phyloP scores from a whole-genome alignment of 768 basidiomycete genomes.

The Saitozyma podzolica region DNA sequence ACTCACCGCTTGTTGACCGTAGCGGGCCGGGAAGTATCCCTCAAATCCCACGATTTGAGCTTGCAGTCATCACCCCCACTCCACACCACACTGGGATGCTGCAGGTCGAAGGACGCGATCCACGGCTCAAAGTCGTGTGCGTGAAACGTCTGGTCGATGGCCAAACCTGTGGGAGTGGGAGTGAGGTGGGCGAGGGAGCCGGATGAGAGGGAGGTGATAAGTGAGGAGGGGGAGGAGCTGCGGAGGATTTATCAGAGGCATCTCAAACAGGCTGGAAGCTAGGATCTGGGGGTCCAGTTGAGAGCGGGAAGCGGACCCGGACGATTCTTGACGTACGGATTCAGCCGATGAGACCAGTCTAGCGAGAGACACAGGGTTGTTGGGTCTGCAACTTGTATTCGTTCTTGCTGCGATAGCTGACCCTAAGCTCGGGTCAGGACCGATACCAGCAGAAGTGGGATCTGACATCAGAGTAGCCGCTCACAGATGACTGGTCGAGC shows the following conservation, averaged over 20 bases:
- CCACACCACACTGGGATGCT: slow-evolving; percentile 75
- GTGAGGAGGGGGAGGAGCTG: slow-evolving; percentile 9
- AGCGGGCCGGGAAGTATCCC: slow-evolving; percentile 65
- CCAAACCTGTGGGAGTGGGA: slow-evolving; percentile 54
- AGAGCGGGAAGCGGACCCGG: background rate
- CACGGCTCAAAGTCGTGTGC: slow-evolving; percentile 95
- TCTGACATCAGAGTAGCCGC: slow-evolving; percentile 3
- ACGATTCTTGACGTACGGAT: slow-evolving; percentile 15
- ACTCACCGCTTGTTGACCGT: slow-evolving; percentile 64
- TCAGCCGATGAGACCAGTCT: slow-evolving; percentile 80
- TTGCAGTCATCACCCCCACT: slow-evolving; percentile 92
- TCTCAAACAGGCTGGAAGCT: no score
- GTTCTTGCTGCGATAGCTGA: slow-evolving; percentile 37
- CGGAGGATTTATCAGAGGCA: no score
- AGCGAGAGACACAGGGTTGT: slow-evolving; percentile 80
- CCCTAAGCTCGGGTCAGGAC: slow-evolving; percentile 11
- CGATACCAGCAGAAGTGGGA: background rate
- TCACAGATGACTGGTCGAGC: slow-evolving; percentile 60
- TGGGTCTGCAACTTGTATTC: slow-evolving; percentile 53
- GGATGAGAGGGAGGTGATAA: slow-evolving; percentile 80
- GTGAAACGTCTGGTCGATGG: slow-evolving; percentile 65
- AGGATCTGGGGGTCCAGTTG: background rate
- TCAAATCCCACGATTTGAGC: slow-evolving; percentile 87
- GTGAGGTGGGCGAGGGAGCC: slow-evolving; percentile 68
- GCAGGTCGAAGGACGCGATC: slow-evolving; percentile 88